Evolutionary conservation across 2,329 filamentous ascomycete genomes (phyloP).

Genomic region (Didymella lethalis): DNA sequence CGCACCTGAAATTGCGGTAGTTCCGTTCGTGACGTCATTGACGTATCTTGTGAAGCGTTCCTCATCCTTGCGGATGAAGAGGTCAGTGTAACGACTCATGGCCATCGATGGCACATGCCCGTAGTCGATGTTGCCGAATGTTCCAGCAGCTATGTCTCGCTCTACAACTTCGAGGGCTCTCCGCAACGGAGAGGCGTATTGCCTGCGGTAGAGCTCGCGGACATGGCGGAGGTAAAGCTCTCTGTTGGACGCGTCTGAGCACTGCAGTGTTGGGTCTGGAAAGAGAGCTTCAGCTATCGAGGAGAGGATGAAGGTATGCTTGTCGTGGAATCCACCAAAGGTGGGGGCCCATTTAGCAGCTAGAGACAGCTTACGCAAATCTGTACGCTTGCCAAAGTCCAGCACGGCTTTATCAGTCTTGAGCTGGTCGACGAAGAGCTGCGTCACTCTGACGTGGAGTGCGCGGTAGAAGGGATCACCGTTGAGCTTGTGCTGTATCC

Average conservation of each 20-base stretch:
- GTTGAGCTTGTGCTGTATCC: constrained; percentile 1
- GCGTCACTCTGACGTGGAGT: not conserved
- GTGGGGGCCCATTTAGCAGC: constrained; percentile 69
- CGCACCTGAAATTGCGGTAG: not conserved
- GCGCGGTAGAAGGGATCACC: constrained; percentile 2
- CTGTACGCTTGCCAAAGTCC: constrained; percentile 50
- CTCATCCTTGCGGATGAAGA: constrained; percentile 62
- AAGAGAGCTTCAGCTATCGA: constrained; percentile 35
- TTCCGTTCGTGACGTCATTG: not conserved
- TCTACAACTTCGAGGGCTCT: constrained; percentile 64
- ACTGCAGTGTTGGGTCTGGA: constrained; percentile 2
- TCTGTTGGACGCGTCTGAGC: constrained; percentile 44
- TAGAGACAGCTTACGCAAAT: constrained; percentile 60
- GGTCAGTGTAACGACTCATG: constrained; percentile 61
- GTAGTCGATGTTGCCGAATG: constrained; percentile 63
- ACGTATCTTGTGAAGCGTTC: constrained; percentile 57
- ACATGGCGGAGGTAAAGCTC: constrained; percentile 63
- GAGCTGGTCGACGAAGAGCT: constrained; percentile 43
- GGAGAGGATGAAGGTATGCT: constrained; percentile 64
- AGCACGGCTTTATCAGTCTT: constrained; percentile 54
- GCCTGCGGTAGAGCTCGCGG: constrained; percentile 57
- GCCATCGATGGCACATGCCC: constrained; percentile 64
- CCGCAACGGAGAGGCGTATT: constrained; percentile 61
- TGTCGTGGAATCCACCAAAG: constrained; percentile 63
- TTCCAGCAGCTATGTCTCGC: constrained; percentile 58